phyloP scores from a whole-genome alignment of 768 basidiomycete species.

The Suillus weaverae region DNA sequence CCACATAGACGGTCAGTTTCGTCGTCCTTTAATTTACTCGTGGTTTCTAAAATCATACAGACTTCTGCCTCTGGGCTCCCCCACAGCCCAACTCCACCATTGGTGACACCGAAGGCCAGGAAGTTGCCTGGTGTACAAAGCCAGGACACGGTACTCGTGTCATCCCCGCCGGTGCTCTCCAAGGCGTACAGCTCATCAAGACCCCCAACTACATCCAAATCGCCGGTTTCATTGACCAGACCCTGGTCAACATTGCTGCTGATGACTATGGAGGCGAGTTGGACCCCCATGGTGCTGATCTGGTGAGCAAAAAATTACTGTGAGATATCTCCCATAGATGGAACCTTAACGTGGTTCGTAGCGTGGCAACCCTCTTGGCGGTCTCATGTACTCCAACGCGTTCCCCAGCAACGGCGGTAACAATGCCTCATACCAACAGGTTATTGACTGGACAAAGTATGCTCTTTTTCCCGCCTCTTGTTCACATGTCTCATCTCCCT shows the following conservation, averaged over 20 bases:
- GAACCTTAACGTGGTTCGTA: constrained; percentile 29
- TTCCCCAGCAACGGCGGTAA: constrained; percentile 43
- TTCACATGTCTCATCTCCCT: constrained; percentile 10
- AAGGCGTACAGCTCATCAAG: constrained; percentile 62
- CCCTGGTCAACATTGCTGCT: constrained; percentile 47
- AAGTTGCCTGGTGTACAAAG: constrained; percentile 80
- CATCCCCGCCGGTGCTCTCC: constrained; percentile 65
- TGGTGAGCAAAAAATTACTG: constrained; percentile 29
- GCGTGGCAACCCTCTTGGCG: constrained; percentile 75
- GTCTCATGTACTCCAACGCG: constrained; percentile 58
- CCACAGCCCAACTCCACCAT: constrained; percentile 51
- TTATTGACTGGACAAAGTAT: constrained; percentile 69
- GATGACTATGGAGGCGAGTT: constrained; percentile 70
- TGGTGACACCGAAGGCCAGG: constrained; percentile 65
- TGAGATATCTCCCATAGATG: constrained; percentile 31
- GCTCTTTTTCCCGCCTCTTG: constrained; percentile 17
- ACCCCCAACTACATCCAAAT: constrained; percentile 62
- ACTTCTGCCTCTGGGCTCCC: constrained; percentile 72
- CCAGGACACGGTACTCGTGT: constrained; percentile 68
- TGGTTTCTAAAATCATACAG: constrained; percentile 42
- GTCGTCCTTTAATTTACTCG: background rate
- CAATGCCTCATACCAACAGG: constrained; percentile 49
- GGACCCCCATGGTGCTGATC: constrained; percentile 69
- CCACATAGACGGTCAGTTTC: constrained; percentile 43
- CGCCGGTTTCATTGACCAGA: constrained; percentile 64